Base-by-base conservation (phyloP, 352 stramenopile genomes). In the Globisporangium carolinianum region DNA sequence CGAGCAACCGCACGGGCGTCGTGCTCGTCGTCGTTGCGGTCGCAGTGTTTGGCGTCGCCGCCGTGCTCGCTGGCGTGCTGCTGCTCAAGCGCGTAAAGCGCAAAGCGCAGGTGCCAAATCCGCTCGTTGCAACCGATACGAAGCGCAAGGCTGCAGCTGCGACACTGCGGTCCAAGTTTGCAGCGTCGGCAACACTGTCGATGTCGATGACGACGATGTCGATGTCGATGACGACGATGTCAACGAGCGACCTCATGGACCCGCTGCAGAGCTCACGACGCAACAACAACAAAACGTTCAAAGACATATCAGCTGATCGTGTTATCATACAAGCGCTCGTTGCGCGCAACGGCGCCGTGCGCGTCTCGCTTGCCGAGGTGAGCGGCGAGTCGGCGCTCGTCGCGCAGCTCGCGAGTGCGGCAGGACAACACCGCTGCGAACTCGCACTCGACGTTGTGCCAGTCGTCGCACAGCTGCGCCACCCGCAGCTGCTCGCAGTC, bases 401-500 rank as follows among this genome's bases (percentile, higher is more conserved):
- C 6, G 82, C 76, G 42, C 69, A 75, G 38, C 70, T 91, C 39
- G 59, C 24, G 24, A 32, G 24, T 2, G 24, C 24, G 1, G 2
- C 2, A 76, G 39, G 76, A 79, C 14, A 76, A 89, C 47, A 72
- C 75, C 18, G 73, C 76, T 75, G 70, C 43, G 81, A 91, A 47
- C 74, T 76, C 10, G 68, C 74, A 38, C 66, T 86, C 17, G 65
- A 75, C 17, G 75, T 89, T 52, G 60, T 86, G 1, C 76, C 81
- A 0, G 75, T 69, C 2, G 69, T 91, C 45, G 80, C 76, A 4
- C 81, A 88, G 51, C 70, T 91, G 52, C 79, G 79, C 36, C 81
- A 91, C 41, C 81, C 81, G 1, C 81, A 88, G 45, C 37, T 91
- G 35, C 75, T 91, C 6, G 69, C 67, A 5, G 73, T 91, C 15